A percentile compares a stretch with the other conserved stretches of the same genome.
Evolutionary conservation across 768 basidiomycete genomes (phyloP).

Genomic region (Lyophyllum shimeji): DNA sequence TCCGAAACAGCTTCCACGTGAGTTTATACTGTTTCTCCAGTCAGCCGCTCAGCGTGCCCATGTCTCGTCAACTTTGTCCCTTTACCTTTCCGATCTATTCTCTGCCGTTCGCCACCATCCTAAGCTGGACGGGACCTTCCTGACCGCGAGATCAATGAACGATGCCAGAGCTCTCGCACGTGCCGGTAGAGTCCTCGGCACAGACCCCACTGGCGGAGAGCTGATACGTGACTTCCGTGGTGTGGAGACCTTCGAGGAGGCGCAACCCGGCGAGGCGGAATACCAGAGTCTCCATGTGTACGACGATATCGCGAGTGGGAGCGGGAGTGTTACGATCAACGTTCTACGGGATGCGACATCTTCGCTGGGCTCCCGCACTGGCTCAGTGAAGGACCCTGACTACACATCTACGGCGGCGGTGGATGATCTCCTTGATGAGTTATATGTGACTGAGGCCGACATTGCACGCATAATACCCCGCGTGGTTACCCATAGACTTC

Average conservation of each 20-base stretch:
- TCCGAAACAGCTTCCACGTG: conserved; percentile 26
- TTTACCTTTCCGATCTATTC: conserved; percentile 71
- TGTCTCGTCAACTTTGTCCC: conserved; percentile 49
- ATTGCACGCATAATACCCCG: conserved; percentile 72
- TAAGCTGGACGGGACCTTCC: conserved; percentile 64
- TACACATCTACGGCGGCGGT: neutral
- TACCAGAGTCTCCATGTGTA: conserved; percentile 2
- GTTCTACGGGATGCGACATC: conserved; percentile 11
- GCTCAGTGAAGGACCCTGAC: neutral
- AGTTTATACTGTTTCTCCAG: conserved; percentile 30
- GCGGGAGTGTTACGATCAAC: conserved; percentile 12
- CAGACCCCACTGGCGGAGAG: conserved; percentile 60
- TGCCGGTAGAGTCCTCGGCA: conserved; percentile 65
- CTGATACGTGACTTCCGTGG: conserved; percentile 26
- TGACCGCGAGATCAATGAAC: conserved; percentile 57
- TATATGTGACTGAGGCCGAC: conserved; percentile 75
- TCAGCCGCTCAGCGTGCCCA: conserved; percentile 34
- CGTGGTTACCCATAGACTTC: conserved; percentile 72
- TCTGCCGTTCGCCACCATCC: conserved; percentile 72
- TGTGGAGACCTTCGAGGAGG: neutral
- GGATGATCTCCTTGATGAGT: conserved; percentile 22
- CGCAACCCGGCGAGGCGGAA: neutral
- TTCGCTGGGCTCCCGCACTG: neutral
- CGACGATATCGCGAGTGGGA: conserved; percentile 16
- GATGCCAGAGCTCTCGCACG: conserved; percentile 70